Base-by-base conservation (phyloP, 768 basidiomycete genomes). In the Astraeus odoratus region DNA sequence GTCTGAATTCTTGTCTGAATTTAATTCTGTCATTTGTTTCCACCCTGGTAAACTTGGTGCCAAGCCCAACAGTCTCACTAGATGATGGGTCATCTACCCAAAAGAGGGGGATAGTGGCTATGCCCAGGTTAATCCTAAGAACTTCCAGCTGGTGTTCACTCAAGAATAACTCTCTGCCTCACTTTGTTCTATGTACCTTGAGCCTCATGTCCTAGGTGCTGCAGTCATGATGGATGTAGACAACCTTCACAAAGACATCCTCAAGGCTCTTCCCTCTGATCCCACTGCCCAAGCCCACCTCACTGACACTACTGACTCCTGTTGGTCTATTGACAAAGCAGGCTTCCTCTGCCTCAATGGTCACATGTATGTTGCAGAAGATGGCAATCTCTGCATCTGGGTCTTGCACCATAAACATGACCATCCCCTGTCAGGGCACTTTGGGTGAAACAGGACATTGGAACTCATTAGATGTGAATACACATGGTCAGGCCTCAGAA, bases 1-100 rank as follows among this genome's bases (percentile, higher is more conserved):
- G 68, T 53, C 53, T 1, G 52, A 70, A 57, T 65, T 61, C 42
- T 58, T 76, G 27, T 64, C 65, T 5, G 59, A 68, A 13, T 73
- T 65, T 48, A 50, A 58, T 19, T 26, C 49, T 1, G 26, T 42
- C 9, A 36, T 44, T 27, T 33, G 33, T 13, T 49, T 37, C 36
- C 13, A 6, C 7, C 36, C 20, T 23, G 36, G 36, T 12, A 54
- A 54, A 27, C 55, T 59, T 3, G 33, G 20, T 2, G 36, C 22
- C 19, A 37, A 37, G 20, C 36, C 36, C 6, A 12, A 37, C 15
- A 22, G 8, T 5, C 36, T 37, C 6, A 37, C 36, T 22, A 3
- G 20, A 6, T 10, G 19, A 1, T 37, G 36, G 36, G 36, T 22
- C 8, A 13, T 37, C 19, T 37, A 37, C 19, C 33, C 33, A 44